Percentiles rank a stretch among this genome's conserved stretches.
These are phyloP conservation scores for Tetracladium marchalianum DNA, from an alignment of 495 filamentous ascomycete species.

Conservation along the genomic window DNA sequence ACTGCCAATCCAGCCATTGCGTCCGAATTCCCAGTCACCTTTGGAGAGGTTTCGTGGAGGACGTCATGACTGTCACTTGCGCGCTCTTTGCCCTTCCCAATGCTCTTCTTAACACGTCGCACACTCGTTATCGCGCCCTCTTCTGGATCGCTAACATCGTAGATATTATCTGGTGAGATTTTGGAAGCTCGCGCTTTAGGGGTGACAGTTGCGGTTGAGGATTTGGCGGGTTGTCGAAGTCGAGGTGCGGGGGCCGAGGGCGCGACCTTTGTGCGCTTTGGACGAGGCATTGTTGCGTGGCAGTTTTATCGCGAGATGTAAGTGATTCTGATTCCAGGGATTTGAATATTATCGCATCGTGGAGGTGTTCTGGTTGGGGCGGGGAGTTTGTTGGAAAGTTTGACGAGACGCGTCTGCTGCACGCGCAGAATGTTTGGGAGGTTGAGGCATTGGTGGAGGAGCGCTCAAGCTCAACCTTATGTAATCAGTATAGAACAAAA, in stretches of 20 bases:
- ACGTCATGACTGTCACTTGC: neutral
- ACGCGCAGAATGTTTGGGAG: too few relatives aligned
- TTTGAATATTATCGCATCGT: too few relatives aligned
- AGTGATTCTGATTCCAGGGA: neutral
- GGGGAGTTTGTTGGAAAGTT: too few relatives aligned
- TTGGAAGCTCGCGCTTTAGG: neutral
- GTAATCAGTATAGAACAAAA: too few relatives aligned
- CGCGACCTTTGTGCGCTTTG: conserved; percentile 31
- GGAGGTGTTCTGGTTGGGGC: too few relatives aligned
- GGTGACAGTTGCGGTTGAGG: neutral
- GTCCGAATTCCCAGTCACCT: neutral
- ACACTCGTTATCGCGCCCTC: conserved; percentile 5
- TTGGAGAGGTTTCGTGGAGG: neutral
- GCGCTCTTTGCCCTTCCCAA: conserved; percentile 1
- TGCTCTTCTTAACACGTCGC: conserved; percentile 8
- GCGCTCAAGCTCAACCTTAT: too few relatives aligned
- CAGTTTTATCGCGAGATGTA: neutral
- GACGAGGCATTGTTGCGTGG: conserved; percentile 26
- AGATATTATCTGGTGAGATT: conserved; percentile 7
- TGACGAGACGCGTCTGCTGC: too few relatives aligned
- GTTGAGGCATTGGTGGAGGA: too few relatives aligned
- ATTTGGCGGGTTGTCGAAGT: conserved; percentile 11
- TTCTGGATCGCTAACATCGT: conserved; percentile 16
- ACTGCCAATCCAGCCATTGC: neutral
- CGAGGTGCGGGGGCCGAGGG: conserved; percentile 20